A percentile compares a stretch with the other conserved stretches of the same genome.
Evolutionary conservation across 129 eudicot genomes (phyloP).

Genomic region (Logfia minima): DNA sequence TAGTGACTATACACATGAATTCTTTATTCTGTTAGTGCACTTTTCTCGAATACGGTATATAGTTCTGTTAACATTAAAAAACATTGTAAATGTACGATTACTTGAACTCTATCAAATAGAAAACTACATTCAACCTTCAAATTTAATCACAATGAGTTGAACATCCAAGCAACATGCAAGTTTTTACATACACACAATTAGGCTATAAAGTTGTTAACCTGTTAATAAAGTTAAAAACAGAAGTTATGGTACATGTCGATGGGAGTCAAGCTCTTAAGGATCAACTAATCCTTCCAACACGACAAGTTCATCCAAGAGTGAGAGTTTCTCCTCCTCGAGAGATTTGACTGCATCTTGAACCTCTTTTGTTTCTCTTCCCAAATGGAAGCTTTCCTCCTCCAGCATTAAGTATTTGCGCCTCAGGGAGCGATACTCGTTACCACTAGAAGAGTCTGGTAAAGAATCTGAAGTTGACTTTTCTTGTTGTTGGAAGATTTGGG

Average conservation of each 20-base stretch:
- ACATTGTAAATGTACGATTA: slow-evolving; percentile 28
- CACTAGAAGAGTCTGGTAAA: slow-evolving; percentile 60
- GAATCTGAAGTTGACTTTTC: slow-evolving; percentile 61
- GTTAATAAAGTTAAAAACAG: neutral
- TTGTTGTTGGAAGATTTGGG: slow-evolving; percentile 29
- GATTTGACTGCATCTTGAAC: slow-evolving; percentile 63
- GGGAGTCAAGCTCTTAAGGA: slow-evolving; percentile 54
- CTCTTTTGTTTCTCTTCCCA: slow-evolving; percentile 64
- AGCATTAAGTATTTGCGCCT: slow-evolving; percentile 73
- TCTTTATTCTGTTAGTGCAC: slow-evolving; percentile 29
- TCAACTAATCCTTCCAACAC: slow-evolving; percentile 89
- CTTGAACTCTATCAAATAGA: slow-evolving; percentile 15
- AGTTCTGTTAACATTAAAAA: slow-evolving; percentile 20
- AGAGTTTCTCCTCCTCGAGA: slow-evolving; percentile 77
- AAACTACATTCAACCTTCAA: slow-evolving; percentile 13
- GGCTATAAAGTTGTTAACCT: slow-evolving; percentile 20
- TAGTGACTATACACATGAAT: slow-evolving; percentile 36
- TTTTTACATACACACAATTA: slow-evolving; percentile 15
- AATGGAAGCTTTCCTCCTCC: slow-evolving; percentile 77
- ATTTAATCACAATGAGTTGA: slow-evolving; percentile 15
- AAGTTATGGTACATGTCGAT: slow-evolving; percentile 35
- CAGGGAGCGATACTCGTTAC: slow-evolving; percentile 68
- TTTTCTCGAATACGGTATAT: slow-evolving; percentile 31
- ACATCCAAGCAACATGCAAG: slow-evolving; percentile 13
- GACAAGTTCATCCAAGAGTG: slow-evolving; percentile 82